Percentiles rank a stretch among this genome's conserved stretches.
phyloP scores from a whole-genome alignment of 2,329 filamentous ascomycete species.

The Incumbomyces delicatus region DNA sequence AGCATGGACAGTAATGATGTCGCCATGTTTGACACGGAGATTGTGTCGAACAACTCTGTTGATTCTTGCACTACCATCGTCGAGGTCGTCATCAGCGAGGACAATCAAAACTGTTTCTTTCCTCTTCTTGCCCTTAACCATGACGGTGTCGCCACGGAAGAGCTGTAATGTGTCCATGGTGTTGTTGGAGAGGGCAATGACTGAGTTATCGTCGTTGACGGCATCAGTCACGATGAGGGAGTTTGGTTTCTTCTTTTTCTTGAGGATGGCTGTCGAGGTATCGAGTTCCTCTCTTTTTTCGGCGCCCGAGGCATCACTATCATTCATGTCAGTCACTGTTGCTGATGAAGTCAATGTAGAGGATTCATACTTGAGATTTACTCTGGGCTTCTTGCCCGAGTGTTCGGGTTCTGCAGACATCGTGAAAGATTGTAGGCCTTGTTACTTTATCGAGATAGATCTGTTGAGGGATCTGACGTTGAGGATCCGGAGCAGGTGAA shows the following conservation, averaged over 20 bases:
- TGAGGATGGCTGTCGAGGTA: constrained; percentile 88
- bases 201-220: constrained; percentile 98
- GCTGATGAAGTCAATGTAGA: neutral
- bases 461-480: constrained; percentile 1
- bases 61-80: constrained; percentile 93
- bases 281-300: constrained; percentile 86
- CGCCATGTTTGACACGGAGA: constrained; percentile 94
- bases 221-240: constrained; percentile 98
- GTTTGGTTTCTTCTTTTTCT: constrained; percentile 99
- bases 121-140: constrained; percentile 98
- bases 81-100: constrained; percentile 90
- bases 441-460: neutral
- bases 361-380: constrained; percentile 63
- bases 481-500: neutral
- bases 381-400: constrained; percentile 65
- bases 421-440: constrained; percentile 31
- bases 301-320: constrained; percentile 56
- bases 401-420: constrained; percentile 62
- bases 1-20: constrained; percentile 92
- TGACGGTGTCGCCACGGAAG: constrained; percentile 95
- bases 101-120: constrained; percentile 98
- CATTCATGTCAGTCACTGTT: neutral
- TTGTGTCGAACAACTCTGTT: constrained; percentile 99
- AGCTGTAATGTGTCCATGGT: constrained; percentile 98
- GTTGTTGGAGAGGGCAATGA: constrained; percentile 94